Evolutionary conservation across 257 asterid genomes (phyloP).

Genomic region (Thymus mandschuricus): DNA sequence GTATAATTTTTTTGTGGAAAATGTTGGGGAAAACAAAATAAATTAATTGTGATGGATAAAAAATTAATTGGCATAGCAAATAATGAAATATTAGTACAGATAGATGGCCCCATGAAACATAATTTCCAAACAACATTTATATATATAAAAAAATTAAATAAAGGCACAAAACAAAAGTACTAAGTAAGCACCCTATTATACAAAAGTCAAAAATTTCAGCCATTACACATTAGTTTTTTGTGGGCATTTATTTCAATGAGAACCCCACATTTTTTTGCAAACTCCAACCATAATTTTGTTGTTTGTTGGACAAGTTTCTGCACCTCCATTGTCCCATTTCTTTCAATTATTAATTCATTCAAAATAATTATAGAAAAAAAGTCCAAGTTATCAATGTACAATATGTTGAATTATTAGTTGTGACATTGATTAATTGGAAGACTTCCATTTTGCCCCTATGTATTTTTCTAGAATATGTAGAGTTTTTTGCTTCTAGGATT

Average conservation of each 20-base stretch:
- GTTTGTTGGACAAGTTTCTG: conserved; percentile 30
- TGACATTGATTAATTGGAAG: conserved; percentile 17
- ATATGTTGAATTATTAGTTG: conserved; percentile 3
- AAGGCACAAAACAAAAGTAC: neutral
- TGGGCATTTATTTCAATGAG: conserved; percentile 5
- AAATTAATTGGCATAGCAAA: neutral
- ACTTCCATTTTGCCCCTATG: conserved; percentile 18
- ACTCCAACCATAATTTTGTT: conserved; percentile 17
- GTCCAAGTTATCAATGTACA: conserved; percentile 16
- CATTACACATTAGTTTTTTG: conserved; percentile 11
- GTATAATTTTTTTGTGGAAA: neutral
- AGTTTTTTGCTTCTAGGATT: neutral
- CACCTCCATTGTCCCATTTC: conserved; percentile 18
- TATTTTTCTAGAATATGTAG: neutral
- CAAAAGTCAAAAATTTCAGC: conserved; percentile 21
- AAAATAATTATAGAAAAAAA: neutral
- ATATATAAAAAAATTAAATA: neutral
- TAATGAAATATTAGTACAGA: neutral
- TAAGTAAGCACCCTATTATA: neutral
- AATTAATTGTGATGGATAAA: neutral
- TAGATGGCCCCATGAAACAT: conserved; percentile 1
- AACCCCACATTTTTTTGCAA: neutral
- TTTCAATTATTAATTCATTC: conserved; percentile 6
- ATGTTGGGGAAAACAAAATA: neutral
- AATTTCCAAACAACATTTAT: neutral